phyloP scores from a whole-genome alignment of 148 eudicot genomes.

The Polygonum aviculare region DNA sequence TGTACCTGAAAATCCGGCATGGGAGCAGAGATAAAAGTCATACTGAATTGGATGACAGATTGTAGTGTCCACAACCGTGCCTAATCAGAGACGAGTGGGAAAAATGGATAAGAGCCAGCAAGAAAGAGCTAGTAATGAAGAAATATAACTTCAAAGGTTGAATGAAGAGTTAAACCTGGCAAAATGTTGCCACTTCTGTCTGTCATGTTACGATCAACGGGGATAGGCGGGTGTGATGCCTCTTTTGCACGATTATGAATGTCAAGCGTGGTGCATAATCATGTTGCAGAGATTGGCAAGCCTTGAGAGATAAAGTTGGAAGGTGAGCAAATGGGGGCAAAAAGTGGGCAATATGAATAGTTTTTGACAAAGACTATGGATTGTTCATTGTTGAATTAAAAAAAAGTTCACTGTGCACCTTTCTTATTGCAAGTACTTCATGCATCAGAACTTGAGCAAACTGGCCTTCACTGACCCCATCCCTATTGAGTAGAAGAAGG shows the following conservation, averaged over 20 bases:
- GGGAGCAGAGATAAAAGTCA: conserved; percentile 65
- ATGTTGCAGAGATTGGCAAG: conserved; percentile 48
- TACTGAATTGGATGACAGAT: conserved; percentile 67
- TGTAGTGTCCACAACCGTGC: conserved; percentile 53
- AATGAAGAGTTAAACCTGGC: conserved; percentile 42
- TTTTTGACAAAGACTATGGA: background rate
- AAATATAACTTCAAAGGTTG: too few species aligned
- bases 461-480: conserved; percentile 92
- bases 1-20: conserved; percentile 85
- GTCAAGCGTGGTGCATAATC: conserved; percentile 57
- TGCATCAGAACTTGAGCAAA: conserved; percentile 52
- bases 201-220: conserved; percentile 31
- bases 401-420: conserved; percentile 27
- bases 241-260: conserved; percentile 84
- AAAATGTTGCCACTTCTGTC: conserved; percentile 84
- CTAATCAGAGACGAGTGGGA: conserved; percentile 20
- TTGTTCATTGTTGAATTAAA: background rate
- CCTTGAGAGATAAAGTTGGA: conserved; percentile 26
- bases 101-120: background rate
- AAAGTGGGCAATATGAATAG: background rate
- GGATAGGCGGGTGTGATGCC: conserved; percentile 91
- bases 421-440: conserved; percentile 72
- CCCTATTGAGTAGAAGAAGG: conserved; percentile 29
- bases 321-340: background rate
- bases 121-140: background rate